Base-by-base conservation (phyloP, 2,329 filamentous ascomycete genomes). In the Corniculantispora saksenae region DNA sequence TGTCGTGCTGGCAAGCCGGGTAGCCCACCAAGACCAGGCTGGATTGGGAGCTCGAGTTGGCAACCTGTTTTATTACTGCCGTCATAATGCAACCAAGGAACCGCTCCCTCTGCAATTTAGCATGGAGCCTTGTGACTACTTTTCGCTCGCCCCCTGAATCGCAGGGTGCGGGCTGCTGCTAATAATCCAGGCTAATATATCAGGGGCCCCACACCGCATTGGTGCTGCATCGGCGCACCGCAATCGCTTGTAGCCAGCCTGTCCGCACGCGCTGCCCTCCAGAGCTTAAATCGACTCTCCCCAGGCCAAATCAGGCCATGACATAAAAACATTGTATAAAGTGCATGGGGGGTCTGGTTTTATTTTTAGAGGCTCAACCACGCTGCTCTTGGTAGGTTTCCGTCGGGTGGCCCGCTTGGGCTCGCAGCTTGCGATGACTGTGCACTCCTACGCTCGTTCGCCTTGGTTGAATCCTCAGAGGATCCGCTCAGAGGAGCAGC, bases 51-150 rank as follows among this genome's bases (percentile, higher is more conserved):
- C n/a, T 29, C 51, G 10, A 38, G 27, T 55, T n/a, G 7, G 21
- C 29, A 47, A n/a, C 25, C 19, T 38, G 48, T 62, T 62, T 62
- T 23, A 62, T 62, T 62, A 62, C 40, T 62, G 13, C 38, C 50
- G 19, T 45, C 59, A 61, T 32, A 51, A 47, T 62, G 60, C 50
- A 45, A 55, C 60, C 21, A 19, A 10, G 56, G 43, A 40, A 47
- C 19, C 21, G 45, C 45, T 48, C 45, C 45, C 45, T 48, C 45
- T 55, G 19, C 51, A 53, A 53, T 53, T 53, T 53, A 53, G 50
- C 50, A 38, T 21, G 51, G 29, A 35, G 32, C 51, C 51, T 32
- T 55, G 51, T 38, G 51, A 55, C 51, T 38, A 38, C 29, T 38
- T 55, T 35, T 54, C 27, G 10, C 32, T 32, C 32, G 10, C 51